phyloP scores from a whole-genome alignment of 2,329 filamentous ascomycete species.

The Penicillium nordicum region DNA sequence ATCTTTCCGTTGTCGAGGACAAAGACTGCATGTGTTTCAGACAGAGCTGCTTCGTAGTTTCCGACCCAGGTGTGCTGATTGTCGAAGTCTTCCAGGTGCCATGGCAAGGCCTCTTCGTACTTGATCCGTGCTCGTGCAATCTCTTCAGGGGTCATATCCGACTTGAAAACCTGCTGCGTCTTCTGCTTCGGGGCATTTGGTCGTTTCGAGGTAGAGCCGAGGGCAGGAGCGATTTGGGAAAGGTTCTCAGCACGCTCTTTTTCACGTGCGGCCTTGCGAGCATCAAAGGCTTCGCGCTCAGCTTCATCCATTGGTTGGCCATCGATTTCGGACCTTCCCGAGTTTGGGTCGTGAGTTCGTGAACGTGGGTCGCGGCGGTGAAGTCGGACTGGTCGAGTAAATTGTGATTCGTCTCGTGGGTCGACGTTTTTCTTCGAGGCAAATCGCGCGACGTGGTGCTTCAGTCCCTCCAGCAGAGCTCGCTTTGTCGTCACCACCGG shows the following conservation, averaged over 20 bases:
- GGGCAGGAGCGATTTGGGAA: conserved; percentile 86
- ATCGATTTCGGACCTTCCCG: conserved; percentile 40
- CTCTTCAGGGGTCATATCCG: conserved; percentile 73
- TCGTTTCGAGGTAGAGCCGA: conserved; percentile 66
- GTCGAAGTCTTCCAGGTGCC: conserved; percentile 95
- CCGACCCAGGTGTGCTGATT: conserved; percentile 93
- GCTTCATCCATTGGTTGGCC: conserved; percentile 61
- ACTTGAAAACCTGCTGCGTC: conserved; percentile 77
- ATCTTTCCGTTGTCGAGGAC: conserved; percentile 70
- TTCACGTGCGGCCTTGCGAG: conserved; percentile 70
- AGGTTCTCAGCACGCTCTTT: conserved; percentile 81
- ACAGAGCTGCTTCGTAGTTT: conserved; percentile 83
- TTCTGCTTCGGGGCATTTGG: conserved; percentile 69
- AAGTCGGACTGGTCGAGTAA: conserved; percentile 80
- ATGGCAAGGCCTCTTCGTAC: conserved; percentile 93
- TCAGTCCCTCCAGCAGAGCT: conserved; percentile 71
- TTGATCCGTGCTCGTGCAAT: conserved; percentile 61
- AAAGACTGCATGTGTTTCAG: conserved; percentile 74
- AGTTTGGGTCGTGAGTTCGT: conserved; percentile 53
- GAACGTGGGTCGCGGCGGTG: conserved; percentile 83
- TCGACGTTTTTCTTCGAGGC: conserved; percentile 61
- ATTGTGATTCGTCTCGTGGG: conserved; percentile 73
- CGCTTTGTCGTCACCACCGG: conserved; percentile 82
- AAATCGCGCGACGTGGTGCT: conserved; percentile 85
- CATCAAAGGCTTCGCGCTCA: conserved; percentile 58